Evolutionary conservation across 2,329 filamentous ascomycete genomes (phyloP).

Genomic region (Graphiopsis chlorocephala): DNA sequence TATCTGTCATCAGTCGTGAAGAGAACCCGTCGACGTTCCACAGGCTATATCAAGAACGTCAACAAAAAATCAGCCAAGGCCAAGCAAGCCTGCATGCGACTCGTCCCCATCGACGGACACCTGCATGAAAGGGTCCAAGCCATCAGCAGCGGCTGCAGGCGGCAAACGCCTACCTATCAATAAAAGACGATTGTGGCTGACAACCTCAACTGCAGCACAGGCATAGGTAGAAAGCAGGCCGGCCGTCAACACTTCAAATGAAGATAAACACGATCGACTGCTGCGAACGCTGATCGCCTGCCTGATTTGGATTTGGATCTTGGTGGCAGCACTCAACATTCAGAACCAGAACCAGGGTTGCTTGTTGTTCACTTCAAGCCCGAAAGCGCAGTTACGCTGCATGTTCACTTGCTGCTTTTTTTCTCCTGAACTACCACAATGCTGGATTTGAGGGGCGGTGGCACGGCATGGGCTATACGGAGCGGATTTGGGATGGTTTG

Average conservation of each 20-base stretch:
- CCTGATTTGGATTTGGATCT: not conserved
- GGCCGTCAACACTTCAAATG: too few species aligned
- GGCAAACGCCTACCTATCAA: not conserved
- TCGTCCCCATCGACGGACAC: not conserved
- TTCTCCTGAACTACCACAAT: too few species aligned
- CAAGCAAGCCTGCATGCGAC: not conserved
- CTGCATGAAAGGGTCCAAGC: not conserved
- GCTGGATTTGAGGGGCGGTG: not conserved
- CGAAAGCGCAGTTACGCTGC: not conserved
- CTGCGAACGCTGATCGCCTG: not conserved
- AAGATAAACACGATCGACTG: not conserved
- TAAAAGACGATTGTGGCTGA: not conserved
- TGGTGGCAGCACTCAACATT: not conserved
- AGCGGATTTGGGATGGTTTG: not conserved
- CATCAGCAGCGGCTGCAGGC: not conserved
- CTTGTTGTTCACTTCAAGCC: not conserved
- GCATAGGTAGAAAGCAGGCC: not conserved
- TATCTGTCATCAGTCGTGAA: too few species aligned
- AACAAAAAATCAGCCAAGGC: not conserved
- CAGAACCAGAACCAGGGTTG: not conserved
- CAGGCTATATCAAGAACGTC: not conserved
- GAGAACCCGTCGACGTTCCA: not conserved
- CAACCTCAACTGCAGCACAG: not conserved
- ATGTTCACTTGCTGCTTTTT: not conserved
- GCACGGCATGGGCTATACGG: constrained; percentile 4